Percentiles rank a stretch among this genome's conserved stretches.
Conservation (phyloP, 495 filamentous ascomycete species). For the Neurospora africana region DNA sequence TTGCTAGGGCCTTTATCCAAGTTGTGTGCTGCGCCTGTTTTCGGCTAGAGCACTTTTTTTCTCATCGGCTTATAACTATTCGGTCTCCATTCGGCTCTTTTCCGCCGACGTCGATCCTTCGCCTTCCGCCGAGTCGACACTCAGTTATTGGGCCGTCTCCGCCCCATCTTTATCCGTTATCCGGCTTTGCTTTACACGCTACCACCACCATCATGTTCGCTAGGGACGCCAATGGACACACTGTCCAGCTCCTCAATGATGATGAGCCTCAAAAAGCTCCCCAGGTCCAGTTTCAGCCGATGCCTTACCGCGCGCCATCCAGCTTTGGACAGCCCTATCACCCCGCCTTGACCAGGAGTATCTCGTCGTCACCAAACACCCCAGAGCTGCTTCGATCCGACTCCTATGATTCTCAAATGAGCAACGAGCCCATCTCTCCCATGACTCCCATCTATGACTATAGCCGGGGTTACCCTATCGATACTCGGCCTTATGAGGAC, state of each 20-base stretch:
- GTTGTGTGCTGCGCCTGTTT: neutral
- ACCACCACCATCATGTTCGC: slow-evolving; percentile 32
- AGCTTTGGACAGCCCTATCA: neutral
- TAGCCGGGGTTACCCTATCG: slow-evolving; percentile 19
- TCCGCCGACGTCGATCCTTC: neutral
- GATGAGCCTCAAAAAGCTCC: slow-evolving; percentile 17
- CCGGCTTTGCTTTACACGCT: neutral
- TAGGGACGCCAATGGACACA: slow-evolving; percentile 38
- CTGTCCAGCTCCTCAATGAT: slow-evolving; percentile 45
- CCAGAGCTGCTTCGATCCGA: slow-evolving; percentile 41
- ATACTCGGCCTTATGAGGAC: slow-evolving; percentile 24
- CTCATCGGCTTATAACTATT: neutral
- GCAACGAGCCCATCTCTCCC: slow-evolving; percentile 38
- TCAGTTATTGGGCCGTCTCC: neutral
- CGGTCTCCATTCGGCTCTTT: neutral
- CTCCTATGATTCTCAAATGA: slow-evolving; percentile 44
- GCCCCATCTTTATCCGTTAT: neutral
- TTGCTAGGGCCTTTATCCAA: neutral
- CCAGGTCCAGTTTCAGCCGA: slow-evolving; percentile 1
- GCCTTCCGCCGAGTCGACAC: neutral
- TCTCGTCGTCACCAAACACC: slow-evolving; percentile 32
- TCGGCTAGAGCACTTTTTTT: neutral
- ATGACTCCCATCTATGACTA: slow-evolving; percentile 32
- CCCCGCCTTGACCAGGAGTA: slow-evolving; percentile 13
- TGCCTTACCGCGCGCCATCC: slow-evolving; percentile 3